phyloP scores from a whole-genome alignment of 2,329 filamentous ascomycete genomes.

The Penicillium sp. region DNA sequence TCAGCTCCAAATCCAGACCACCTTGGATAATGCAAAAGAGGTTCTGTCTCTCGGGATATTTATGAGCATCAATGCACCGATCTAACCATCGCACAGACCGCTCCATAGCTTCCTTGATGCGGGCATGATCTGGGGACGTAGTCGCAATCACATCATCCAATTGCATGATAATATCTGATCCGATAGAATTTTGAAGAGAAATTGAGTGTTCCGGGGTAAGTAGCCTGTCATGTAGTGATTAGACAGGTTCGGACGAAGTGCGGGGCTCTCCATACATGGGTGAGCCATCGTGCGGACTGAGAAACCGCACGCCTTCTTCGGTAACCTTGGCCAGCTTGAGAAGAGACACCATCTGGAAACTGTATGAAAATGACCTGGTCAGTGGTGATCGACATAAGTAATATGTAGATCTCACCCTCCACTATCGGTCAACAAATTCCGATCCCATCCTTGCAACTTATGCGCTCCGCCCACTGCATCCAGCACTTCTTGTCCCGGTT shows the following conservation, averaged over 20 bases:
- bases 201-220: constrained; percentile 97
- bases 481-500: constrained; percentile 85
- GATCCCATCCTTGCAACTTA: constrained; percentile 87
- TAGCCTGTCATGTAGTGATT: constrained; percentile 50
- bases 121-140: constrained; percentile 78
- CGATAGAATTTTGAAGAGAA: constrained; percentile 90
- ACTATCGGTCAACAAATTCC: constrained; percentile 80
- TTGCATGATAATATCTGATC: constrained; percentile 99
- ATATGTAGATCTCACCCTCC: constrained; percentile 39
- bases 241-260: neutral
- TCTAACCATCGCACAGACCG: constrained; percentile 94
- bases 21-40: constrained; percentile 99
- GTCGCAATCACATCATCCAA: constrained; percentile 96
- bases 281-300: constrained; percentile 90
- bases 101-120: constrained; percentile 93
- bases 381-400: neutral
- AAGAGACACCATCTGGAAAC: constrained; percentile 98
- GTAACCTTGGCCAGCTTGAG: constrained; percentile 90
- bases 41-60: constrained; percentile 76
- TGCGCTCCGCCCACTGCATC: constrained; percentile 88
- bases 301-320: constrained; percentile 89
- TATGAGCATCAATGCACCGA: constrained; percentile 85
- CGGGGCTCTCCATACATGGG: constrained; percentile 60
- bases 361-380: constrained; percentile 34
- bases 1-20: constrained; percentile 80